Conservation (phyloP, 371 early-diverging fungal species). For the Mucor mucedo region DNA sequence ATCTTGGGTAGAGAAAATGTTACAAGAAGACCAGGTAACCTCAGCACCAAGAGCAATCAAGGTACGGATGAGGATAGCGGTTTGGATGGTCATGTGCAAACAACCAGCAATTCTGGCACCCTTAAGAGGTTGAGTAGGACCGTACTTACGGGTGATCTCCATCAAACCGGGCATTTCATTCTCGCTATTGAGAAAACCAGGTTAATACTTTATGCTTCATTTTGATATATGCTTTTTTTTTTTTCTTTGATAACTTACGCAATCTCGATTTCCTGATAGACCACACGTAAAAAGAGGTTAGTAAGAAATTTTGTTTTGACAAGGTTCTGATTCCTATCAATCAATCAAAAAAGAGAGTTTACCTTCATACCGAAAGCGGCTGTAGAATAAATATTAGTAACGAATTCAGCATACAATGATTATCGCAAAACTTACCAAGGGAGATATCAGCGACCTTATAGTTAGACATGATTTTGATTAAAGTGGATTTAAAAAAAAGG, state of each 20-base stretch:
- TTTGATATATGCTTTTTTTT: background rate
- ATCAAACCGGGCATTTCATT: constrained; percentile 99
- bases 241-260: constrained; percentile 31
- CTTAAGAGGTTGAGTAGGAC: constrained; percentile 87
- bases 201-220: background rate
- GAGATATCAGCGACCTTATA: constrained; percentile 87
- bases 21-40: constrained; percentile 98
- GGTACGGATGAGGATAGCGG: constrained; percentile 98
- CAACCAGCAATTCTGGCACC: constrained; percentile 99
- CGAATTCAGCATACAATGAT: background rate
- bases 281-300: constrained; percentile 1
- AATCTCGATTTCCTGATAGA: constrained; percentile 52
- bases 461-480: constrained; percentile 25
- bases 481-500: constrained; percentile 10
- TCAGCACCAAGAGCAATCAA: constrained; percentile 95
- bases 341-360: background rate
- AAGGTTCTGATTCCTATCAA: background rate
- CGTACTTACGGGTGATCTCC: constrained; percentile 92
- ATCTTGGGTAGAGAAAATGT: constrained; percentile 99
- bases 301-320: background rate
- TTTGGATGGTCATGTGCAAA: constrained; percentile 99
- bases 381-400: background rate
- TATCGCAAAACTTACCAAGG: constrained; percentile 68
- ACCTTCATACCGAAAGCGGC: constrained; percentile 57
- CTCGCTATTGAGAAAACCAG: constrained; percentile 80